Base-by-base conservation (phyloP, 2,329 filamentous ascomycete genomes). In the Pseudogymnoascus sp. region DNA sequence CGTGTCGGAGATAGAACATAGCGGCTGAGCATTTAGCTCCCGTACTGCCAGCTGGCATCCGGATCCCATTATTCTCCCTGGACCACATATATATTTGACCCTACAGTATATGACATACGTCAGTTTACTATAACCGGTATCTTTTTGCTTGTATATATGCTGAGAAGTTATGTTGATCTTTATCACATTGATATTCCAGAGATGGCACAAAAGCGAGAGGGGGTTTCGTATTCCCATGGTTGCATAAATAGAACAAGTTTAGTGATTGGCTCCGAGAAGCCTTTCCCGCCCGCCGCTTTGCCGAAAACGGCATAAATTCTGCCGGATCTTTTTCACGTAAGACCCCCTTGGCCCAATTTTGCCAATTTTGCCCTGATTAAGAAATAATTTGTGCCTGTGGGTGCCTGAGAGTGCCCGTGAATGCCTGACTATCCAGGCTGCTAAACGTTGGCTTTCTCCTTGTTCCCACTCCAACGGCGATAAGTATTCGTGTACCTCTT, bases 191-290 rank as follows among this genome's bases (percentile, higher is more conserved):
- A 34, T 34, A 12, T 34, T 12, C 47, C 29, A 34, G 47, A 34
- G 47, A 57, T 57, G 4, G 29, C 26, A 34, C 47, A 57, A 47
- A 5, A 18, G n/a, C n/a, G 12, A 18, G 47, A 57, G 23, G 47
- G 26, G 47, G 47, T 18, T 57, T 57, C 47, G 47, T 57, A 57
- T 57, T 57, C 26, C 26, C 8, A 57, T 29, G 29, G 47, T 57
- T 57, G 47, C 47, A 57, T 57, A 57, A 57, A 57, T 57, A 57
- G 47, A 57, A 57, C 26, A 34, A 31, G 47, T 57, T 34, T 47
- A 34, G 29, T 57, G 51, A 57, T 57, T 57, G 51, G 51, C 5
- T 29, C 29, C 51, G 16, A 57, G 29, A 34, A 57, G 51, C 51
- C 29, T 34, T 57, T 57, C 51, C 51, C 51, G 51, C 51, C 51